Base-by-base conservation (phyloP, 768 basidiomycete species). In the Suillus paluster region DNA sequence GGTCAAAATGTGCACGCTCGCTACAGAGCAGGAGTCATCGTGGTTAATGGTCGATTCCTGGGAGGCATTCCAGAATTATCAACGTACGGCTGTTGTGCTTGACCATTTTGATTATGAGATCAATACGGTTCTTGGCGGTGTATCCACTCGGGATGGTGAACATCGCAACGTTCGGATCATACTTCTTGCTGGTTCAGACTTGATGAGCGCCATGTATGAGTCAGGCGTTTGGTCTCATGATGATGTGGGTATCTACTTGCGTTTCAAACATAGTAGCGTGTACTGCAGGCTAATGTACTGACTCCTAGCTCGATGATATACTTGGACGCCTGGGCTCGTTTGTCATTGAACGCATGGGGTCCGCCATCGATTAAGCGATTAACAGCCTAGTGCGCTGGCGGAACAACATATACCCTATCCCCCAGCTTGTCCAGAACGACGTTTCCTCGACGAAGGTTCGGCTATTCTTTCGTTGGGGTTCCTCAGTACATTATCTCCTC, bases 1-100 rank as follows among this genome's bases (percentile, higher is more conserved):
- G 64, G 90, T 91, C 56, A 85, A 86, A 67, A 95, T 95, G 92
- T 95, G 93, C 77, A 89, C 84, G 58, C 83, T 95, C 38, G 97
- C 94, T 10, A 87, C 94, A 42, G 91, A 95, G 72, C 88, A 96
- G 71, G 94, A 95, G 3, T 90, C 90, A 46, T 85, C 88, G 17
- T 98, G 94, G 95, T 83, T 99, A 49, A 98, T 97, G 95, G 91
- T 98, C 52, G 97, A 99, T 73, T 82, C 95, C n/a, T 99, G 96
- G 96, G 97, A 99, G 77, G 95, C 95, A 11, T 90, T 94, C 73
- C 96, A 95, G 76, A 81, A 85, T 48, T 99, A 99, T 80, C 92
- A 95, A 71, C 91, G 95, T 64, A 99, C 97, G 1, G 97, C 97
- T 39, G 87, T 97, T 59, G 97, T 99, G 58, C 85, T 99, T 58